phyloP scores from a whole-genome alignment of 2,329 filamentous ascomycete species.

The Aplosporella prunicola region DNA sequence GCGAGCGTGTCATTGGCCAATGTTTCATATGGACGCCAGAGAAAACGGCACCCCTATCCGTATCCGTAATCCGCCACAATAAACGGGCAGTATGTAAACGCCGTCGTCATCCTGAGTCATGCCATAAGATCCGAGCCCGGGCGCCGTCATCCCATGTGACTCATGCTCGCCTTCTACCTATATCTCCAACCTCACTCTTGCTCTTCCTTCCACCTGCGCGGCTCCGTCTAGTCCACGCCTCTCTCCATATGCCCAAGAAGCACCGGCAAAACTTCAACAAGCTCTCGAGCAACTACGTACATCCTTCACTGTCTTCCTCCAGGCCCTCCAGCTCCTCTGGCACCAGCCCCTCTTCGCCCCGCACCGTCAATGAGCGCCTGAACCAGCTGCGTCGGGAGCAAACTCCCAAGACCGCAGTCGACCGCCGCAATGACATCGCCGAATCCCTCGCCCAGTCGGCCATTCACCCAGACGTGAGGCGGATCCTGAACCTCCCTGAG shows the following conservation, averaged over 20 bases:
- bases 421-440: constrained; percentile 36
- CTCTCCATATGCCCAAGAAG: constrained; percentile 38
- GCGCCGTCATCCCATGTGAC: too few species aligned
- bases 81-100: too few species aligned
- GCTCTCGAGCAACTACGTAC: constrained; percentile 31
- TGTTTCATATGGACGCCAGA: too few species aligned
- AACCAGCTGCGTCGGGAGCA: constrained; percentile 37
- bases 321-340: constrained; percentile 16
- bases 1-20: too few species aligned
- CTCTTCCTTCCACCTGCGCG: too few species aligned
- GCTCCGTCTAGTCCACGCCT: too few species aligned
- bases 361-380: constrained; percentile 40
- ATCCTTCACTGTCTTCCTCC: constrained; percentile 26
- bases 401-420: constrained; percentile 27
- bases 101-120: too few species aligned
- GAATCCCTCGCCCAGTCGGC: constrained; percentile 32
- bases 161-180: too few species aligned
- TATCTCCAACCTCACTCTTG: too few species aligned
- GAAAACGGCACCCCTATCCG: too few species aligned
- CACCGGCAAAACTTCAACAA: constrained; percentile 33
- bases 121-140: too few species aligned
- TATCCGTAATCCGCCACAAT: too few species aligned
- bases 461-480: constrained; percentile 36
- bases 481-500: constrained; percentile 37
- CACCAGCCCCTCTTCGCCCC: constrained; percentile 16